Conservation (phyloP, 768 basidiomycete genomes). For the Wakefieldia striispora region DNA sequence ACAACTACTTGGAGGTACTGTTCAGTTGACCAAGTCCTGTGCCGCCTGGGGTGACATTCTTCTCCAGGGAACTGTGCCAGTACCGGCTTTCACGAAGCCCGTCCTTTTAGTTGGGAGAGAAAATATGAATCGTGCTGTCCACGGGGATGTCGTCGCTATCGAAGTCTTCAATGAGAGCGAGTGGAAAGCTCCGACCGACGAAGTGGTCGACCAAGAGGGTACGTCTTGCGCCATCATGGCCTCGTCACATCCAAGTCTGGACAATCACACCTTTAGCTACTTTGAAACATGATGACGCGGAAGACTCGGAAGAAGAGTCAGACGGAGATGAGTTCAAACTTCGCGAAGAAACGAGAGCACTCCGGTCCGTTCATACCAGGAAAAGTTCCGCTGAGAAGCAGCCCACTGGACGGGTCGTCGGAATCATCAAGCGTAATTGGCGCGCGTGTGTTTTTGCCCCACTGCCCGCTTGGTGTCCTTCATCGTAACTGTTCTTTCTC, state of each 20-base stretch:
- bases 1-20: conserved; percentile 85
- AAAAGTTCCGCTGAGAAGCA: conserved; percentile 57
- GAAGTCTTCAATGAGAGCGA: conserved; percentile 83
- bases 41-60: not conserved
- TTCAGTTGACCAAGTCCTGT: not conserved
- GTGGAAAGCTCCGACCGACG: conserved; percentile 91
- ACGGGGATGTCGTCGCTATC: conserved; percentile 91
- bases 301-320: conserved; percentile 65
- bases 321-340: conserved; percentile 35
- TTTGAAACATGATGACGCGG: conserved; percentile 84
- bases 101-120: conserved; percentile 84
- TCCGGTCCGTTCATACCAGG: conserved; percentile 24
- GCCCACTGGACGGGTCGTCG: conserved; percentile 90
- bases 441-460: conserved; percentile 60
- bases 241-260: not conserved
- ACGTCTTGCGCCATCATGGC: conserved; percentile 19
- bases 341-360: conserved; percentile 46
- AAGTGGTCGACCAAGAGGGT: conserved; percentile 94
- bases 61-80: conserved; percentile 73
- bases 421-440: conserved; percentile 95
- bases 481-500: not conserved
- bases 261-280: conserved; percentile 48
- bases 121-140: conserved; percentile 93
- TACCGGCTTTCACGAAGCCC: conserved; percentile 70
- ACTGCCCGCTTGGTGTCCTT: not conserved